Base-by-base conservation (phyloP, 2,329 filamentous ascomycete genomes). In the Fusarium abutilonis region DNA sequence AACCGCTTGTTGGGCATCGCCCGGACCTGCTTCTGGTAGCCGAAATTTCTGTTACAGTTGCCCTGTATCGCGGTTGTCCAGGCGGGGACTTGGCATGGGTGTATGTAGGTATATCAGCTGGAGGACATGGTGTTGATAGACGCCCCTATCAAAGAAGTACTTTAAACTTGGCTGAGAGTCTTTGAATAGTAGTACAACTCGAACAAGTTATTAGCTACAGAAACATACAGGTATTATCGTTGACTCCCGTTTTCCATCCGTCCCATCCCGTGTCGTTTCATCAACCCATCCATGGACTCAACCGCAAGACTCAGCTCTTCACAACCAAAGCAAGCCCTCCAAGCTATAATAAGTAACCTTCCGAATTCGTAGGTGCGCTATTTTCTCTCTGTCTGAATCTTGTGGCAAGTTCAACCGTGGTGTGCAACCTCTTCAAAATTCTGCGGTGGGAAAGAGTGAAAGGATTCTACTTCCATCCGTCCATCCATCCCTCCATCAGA, bases 351-450 rank as follows among this genome's bases (percentile, higher is more conserved):
- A 23, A 23, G 28, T 26, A 56, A 39, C 52, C 57, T 46, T 32
- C 58, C 63, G 47, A 42, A 60, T 63, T 49, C 40, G 49, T 66
- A 15, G 19, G 49, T 65, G 63, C 63, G 63, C 63, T 53, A 65
- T 65, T 65, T 65, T 50, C 43, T 42, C 49, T 36, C 43, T 42
- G 46, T 32, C 28, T 52, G 29, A 50, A 52, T 51, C 40, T 61
- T 61, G 46, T 51, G 59, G 45, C 55, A 26, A 26, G 23, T 26
- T 26, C 23, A 39, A 46, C 35, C 36, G 60, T 64, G 63, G 54
- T 62, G 63, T 66, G 46, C 63, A 64, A 56, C 63, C 62, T 64
- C 42, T 52, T 56, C 42, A 32, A 14, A 21, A 36, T 46, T 36
- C 47, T 39, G 38, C 43, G 19, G 39, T 29, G 43, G 38, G 51